phyloP scores from a whole-genome alignment of 176 grass and related monocot genomes.

The Cenchrus fungigraminus region DNA sequence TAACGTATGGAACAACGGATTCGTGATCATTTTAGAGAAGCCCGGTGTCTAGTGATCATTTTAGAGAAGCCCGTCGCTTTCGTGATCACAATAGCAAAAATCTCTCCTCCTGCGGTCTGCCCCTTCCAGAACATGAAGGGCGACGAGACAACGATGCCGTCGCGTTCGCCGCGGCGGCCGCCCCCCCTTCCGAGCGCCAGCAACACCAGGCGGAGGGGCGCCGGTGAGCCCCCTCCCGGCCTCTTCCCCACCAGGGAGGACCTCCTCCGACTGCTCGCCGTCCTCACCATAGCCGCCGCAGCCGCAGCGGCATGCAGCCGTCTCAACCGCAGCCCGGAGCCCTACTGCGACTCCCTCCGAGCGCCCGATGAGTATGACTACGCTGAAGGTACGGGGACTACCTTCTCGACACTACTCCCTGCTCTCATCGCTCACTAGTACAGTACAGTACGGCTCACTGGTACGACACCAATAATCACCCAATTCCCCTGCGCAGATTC shows the following conservation, averaged over 20 bases:
- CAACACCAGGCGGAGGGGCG: background rate
- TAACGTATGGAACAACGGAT: no score
- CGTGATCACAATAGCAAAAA: no score
- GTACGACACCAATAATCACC: no score
- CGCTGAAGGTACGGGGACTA: constrained; percentile 38
- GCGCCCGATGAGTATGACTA: constrained; percentile 38
- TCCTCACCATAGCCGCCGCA: constrained; percentile 75
- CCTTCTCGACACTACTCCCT: background rate
- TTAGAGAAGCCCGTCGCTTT: no score
- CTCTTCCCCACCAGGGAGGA: constrained; percentile 70
- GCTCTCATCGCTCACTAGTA: background rate
- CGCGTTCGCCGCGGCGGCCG: constrained; percentile 3
- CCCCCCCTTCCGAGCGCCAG: background rate
- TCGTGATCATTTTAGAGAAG: no score
- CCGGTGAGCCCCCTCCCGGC: constrained; percentile 63
- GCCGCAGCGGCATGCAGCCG: constrained; percentile 60
- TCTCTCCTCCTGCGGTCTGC: no score
- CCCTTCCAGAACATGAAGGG: no score
- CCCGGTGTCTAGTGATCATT: no score
- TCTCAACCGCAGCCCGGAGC: constrained; percentile 56
- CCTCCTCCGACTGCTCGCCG: constrained; percentile 59
- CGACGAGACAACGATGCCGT: background rate
- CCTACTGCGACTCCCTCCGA: constrained; percentile 73
- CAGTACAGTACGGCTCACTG: no score
- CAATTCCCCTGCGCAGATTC: constrained; percentile 49